A percentile compares a stretch with the other conserved stretches of the same genome.
phyloP scores from a whole-genome alignment of 1,284 basidiomycete genomes.

The Irpex lacteus region DNA sequence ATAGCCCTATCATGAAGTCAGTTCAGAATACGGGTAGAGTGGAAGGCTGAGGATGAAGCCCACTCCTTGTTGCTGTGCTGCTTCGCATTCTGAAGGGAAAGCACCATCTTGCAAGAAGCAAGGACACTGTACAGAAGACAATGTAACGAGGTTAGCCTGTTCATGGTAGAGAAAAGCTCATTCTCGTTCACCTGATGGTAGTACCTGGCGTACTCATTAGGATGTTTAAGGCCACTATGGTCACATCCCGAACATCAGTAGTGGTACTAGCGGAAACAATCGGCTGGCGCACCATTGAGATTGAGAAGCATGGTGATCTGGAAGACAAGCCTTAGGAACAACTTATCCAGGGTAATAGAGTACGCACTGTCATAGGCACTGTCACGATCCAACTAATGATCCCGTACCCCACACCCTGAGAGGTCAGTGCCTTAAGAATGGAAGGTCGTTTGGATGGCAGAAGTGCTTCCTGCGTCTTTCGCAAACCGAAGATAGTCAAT shows the following conservation, averaged over 20 bases:
- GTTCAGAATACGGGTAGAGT: not conserved
- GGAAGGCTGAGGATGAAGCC: not conserved
- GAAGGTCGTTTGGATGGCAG: not conserved
- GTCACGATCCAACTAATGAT: not conserved
- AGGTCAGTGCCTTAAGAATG: not conserved
- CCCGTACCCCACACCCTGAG: not conserved
- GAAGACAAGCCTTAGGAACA: not conserved
- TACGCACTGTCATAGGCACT: slow-evolving; percentile 5
- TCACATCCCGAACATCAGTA: not conserved
- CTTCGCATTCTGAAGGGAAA: not conserved
- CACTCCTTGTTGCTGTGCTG: not conserved
- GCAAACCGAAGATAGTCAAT: not conserved
- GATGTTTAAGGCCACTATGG: slow-evolving; percentile 1
- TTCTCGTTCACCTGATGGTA: slow-evolving; percentile 2
- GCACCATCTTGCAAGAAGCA: not conserved
- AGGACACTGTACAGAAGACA: not conserved
- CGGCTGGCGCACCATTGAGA: not conserved
- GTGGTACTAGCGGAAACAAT: too few relatives aligned
- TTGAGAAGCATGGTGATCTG: not conserved
- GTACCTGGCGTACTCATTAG: slow-evolving; percentile 3
- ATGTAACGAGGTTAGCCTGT: not conserved
- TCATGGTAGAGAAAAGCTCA: not conserved
- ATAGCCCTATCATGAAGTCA: not conserved
- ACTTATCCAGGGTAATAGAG: not conserved
- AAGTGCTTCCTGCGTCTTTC: not conserved